Base-by-base conservation (phyloP, 1,284 basidiomycete species). In the Ganoderma lingzhi region DNA sequence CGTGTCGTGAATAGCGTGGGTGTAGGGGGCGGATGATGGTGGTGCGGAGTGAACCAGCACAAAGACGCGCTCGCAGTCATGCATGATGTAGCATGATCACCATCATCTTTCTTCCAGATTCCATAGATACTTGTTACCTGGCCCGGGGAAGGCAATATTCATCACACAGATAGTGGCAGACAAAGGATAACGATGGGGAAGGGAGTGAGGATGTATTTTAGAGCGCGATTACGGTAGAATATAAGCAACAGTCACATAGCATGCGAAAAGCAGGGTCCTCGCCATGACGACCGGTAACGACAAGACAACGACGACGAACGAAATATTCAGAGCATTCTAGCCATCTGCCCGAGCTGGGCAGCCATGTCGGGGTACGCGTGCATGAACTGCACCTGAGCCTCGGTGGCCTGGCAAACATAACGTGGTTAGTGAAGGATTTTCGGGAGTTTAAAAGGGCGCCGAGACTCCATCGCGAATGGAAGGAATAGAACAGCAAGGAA, bases 341-440 rank as follows among this genome's bases (percentile, higher is more conserved):
- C 90, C 63, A 92, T 87, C 74, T 85, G 84, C 65, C 80, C 82
- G 59, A 93, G 79, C 78, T 91, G 85, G 37, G 83, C 84, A n/a
- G 92, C 94, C 87, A 92, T 90, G 71, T 92, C 88, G 0, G 96
- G 96, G 79, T 96, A 97, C 75, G 89, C 90, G 78, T 88, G 86
- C 79, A 92, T 84, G 82, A 97, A 97, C 74, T 94, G 87, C 65
- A 93, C 82, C 79, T 97, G 95, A 15, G 95, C 89, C 68, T 85
- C 84, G 63, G 94, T 93, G 10, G 95, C 95, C 90, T 95, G 77
- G 39, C n/a, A 30, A 41, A 48, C 2, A 70, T 41, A 55, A 59
- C 32, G 30, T n/a, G 23, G 39, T 61, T 28, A 61, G 59, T 39
- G 8, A 48, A 41, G 51, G 15, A 10, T 19, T 17, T 63, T 17